These are phyloP conservation scores for Orbilia oligospora DNA, from an alignment of 2,329 filamentous ascomycete species.

Conservation along the genomic window DNA sequence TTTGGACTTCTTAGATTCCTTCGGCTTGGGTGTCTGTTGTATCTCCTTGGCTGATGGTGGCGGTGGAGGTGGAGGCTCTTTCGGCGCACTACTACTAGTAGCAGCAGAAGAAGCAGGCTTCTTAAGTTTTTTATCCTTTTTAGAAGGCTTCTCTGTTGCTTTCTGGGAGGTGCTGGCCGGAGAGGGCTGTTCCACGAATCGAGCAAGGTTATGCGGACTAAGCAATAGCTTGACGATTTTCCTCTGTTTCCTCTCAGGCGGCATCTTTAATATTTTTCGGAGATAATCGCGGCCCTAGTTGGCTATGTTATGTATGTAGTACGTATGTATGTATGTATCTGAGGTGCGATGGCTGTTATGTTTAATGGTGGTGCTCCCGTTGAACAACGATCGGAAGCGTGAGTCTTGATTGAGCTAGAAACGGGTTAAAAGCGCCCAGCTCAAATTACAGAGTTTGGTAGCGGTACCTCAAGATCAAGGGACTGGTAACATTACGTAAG, in stretches of 20 bases:
- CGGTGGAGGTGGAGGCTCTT: not conserved
- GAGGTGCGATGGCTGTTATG: not conserved
- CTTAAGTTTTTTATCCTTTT: constrained; percentile 51
- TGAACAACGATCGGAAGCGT: not conserved
- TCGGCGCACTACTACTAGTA: constrained; percentile 4
- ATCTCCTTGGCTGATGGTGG: not conserved
- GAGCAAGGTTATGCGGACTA: constrained; percentile 6
- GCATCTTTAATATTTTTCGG: constrained; percentile 18
- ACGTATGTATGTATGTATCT: too few relatives aligned
- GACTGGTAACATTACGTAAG: not conserved
- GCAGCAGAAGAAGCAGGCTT: not conserved
- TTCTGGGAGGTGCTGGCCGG: constrained; percentile 6
- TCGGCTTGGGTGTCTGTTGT: not conserved
- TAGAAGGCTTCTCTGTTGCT: constrained; percentile 17
- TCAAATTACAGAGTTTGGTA: not conserved
- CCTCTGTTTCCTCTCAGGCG: constrained; percentile 16
- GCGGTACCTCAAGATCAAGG: not conserved
- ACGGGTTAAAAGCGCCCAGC: not conserved
- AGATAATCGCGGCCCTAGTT: too few relatives aligned
- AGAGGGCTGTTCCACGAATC: not conserved
- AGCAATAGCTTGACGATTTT: constrained; percentile 36
- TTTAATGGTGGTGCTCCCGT: not conserved
- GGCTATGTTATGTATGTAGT: too few relatives aligned
- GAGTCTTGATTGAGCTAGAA: not conserved
- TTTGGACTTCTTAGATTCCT: constrained; percentile 43